Evolutionary conservation across 2,329 filamentous ascomycete genomes (phyloP).

Genomic region (Mycocentrospora acerina): DNA sequence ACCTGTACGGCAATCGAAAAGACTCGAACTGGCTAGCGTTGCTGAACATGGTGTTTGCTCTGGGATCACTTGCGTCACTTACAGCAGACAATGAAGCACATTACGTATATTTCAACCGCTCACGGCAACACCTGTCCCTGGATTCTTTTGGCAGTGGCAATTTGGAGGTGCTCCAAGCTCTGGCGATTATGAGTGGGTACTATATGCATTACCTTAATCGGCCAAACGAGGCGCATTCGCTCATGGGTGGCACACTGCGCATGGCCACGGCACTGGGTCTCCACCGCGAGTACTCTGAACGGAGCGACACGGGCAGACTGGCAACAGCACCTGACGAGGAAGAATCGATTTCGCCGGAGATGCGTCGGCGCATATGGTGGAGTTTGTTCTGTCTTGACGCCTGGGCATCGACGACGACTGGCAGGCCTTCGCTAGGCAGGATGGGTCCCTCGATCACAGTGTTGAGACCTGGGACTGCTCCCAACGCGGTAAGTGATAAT

Average conservation of each 20-base stretch:
- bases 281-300: constrained; percentile 62
- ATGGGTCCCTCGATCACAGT: constrained; percentile 44
- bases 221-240: constrained; percentile 73
- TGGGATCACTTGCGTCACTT: constrained; percentile 70
- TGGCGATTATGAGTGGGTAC: constrained; percentile 71
- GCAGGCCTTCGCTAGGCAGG: constrained; percentile 43
- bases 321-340: constrained; percentile 27
- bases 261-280: constrained; percentile 75
- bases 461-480: constrained; percentile 36
- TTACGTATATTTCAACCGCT: constrained; percentile 68
- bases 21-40: constrained; percentile 72
- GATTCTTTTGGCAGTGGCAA: constrained; percentile 70
- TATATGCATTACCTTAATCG: constrained; percentile 78
- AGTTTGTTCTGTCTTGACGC: constrained; percentile 48
- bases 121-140: constrained; percentile 66
- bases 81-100: constrained; percentile 65
- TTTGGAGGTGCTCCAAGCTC: constrained; percentile 71
- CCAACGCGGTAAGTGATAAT: constrained; percentile 28
- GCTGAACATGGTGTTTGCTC: constrained; percentile 74
- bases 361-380: constrained; percentile 48
- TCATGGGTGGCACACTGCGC: constrained; percentile 69
- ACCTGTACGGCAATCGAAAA: constrained; percentile 61
- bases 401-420: constrained; percentile 48
- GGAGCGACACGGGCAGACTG: constrained; percentile 17
- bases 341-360: constrained; percentile 42